Evolutionary conservation across 352 stramenopile species (phyloP).

Genomic region (Phytophthora cactorum): DNA sequence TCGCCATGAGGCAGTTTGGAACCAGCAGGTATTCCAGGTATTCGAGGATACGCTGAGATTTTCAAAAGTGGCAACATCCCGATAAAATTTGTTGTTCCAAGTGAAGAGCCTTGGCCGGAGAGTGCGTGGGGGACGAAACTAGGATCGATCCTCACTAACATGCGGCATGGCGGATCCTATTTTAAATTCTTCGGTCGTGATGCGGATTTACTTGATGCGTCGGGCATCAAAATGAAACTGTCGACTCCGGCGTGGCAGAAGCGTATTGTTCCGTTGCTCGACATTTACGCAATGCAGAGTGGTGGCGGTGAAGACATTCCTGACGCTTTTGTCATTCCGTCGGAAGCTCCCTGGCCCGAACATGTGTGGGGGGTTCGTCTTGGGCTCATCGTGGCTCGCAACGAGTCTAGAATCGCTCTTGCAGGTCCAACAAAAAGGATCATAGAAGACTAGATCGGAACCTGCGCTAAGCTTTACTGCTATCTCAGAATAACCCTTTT

Average conservation of each 20-base stretch:
- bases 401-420: not conserved
- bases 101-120: too few species aligned
- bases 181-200: conserved; percentile 2
- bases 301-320: not conserved
- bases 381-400: not conserved
- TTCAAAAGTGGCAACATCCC: conserved; percentile 1
- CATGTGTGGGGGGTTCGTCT: not conserved
- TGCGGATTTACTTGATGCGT: not conserved
- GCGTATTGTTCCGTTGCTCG: too few species aligned
- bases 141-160: not conserved
- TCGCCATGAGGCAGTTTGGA: not conserved
- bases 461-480: too few species aligned
- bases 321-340: conserved; percentile 2
- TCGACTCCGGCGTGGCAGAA: not conserved
- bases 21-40: not conserved
- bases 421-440: too few species aligned
- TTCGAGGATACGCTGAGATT: not conserved
- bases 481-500: too few species aligned
- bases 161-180: not conserved
- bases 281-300: conserved; percentile 1
- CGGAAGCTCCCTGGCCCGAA: not conserved
- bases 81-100: too few species aligned
- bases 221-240: not conserved
- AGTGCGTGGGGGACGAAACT: too few species aligned
- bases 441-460: too few species aligned